Evolutionary conservation across 768 basidiomycete genomes (phyloP), one percentile per base, ranked within the genome.

Genomic region (Pleurotus sapidus): DNA sequence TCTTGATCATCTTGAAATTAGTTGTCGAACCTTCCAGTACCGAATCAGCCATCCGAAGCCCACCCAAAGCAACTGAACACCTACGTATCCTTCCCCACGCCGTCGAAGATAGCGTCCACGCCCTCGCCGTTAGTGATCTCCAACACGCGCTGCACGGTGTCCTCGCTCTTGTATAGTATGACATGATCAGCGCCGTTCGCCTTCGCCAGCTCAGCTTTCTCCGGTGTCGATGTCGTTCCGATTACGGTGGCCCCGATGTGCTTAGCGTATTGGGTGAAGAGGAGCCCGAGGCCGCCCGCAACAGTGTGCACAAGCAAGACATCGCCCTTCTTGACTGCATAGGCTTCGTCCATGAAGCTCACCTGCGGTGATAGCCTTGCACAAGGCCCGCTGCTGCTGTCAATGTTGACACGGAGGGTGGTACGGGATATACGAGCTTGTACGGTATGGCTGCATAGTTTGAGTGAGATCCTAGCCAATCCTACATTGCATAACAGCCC

Each of bases 51-150:
- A 15, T 30, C 27, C n/a, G 18, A n/a, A 38, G 11, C 8, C 14
- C 20, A 23, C 15, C 17, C 20, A 24, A 8, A 30, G 9, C 11
- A 7, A 43, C 18, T 42, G 4, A 40, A 25, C 8, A 77, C 89
- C 57, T 71, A 95, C 83, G 95, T 98, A 69, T 93, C 91, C 75
- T 91, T 95, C 1, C 96, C 96, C 17, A 99, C 93, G 34, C 96
- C 96, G 65, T 99, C 96, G 65, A 89, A 96, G 23, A 93, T 82
- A 14, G 84, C 95, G 60, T 96, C 83, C 4, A 94, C 91, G 15
- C 93, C 91, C 62, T 86, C 78, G 6, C 90, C 91, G 46, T 83
- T 83, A 0, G 93, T 93, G 56, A 94, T 71, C 63, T 89, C 85
- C 55, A 88, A 68, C 15, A 91, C 90, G 45, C 86, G 79, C 63